phyloP scores from a whole-genome alignment of 805 yeast genomes.

The Cyberlindnera japonica region DNA sequence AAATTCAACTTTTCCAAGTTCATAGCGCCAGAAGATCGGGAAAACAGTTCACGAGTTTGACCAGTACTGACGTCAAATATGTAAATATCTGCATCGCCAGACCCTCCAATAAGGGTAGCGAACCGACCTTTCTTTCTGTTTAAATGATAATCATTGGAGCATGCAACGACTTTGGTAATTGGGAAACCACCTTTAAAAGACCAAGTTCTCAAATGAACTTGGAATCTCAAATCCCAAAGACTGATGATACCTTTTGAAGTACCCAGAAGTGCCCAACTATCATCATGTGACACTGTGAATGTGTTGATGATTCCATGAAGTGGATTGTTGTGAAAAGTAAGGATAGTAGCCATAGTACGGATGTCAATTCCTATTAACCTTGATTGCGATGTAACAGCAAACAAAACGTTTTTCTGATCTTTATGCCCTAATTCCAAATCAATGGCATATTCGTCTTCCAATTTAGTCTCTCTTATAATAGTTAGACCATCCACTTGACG shows the following conservation, averaged over 20 bases:
- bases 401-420: slow-evolving; percentile 38
- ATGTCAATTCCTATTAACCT: slow-evolving; percentile 54
- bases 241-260: slow-evolving; percentile 70
- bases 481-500: slow-evolving; percentile 19
- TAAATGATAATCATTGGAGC: slow-evolving; percentile 38
- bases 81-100: slow-evolving; percentile 52
- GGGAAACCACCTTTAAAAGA: slow-evolving; percentile 48
- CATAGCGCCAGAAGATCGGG: slow-evolving; percentile 11
- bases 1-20: slow-evolving; percentile 20
- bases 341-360: slow-evolving; percentile 44
- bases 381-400: slow-evolving; percentile 51
- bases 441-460: slow-evolving; percentile 41
- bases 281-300: slow-evolving; percentile 50
- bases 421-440: slow-evolving; percentile 40
- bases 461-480: slow-evolving; percentile 39
- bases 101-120: slow-evolving; percentile 66
- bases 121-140: slow-evolving; percentile 37
- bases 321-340: slow-evolving; percentile 48
- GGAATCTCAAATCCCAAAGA: slow-evolving; percentile 80
- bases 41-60: slow-evolving; percentile 48
- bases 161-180: slow-evolving; percentile 43
- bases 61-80: slow-evolving; percentile 73
- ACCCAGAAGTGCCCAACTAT: slow-evolving; percentile 69
- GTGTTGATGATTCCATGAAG: slow-evolving; percentile 64
- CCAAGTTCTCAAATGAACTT: slow-evolving; percentile 57